Base-by-base conservation (phyloP, 441 rosid genomes). In the Francoa sonchifolia region DNA sequence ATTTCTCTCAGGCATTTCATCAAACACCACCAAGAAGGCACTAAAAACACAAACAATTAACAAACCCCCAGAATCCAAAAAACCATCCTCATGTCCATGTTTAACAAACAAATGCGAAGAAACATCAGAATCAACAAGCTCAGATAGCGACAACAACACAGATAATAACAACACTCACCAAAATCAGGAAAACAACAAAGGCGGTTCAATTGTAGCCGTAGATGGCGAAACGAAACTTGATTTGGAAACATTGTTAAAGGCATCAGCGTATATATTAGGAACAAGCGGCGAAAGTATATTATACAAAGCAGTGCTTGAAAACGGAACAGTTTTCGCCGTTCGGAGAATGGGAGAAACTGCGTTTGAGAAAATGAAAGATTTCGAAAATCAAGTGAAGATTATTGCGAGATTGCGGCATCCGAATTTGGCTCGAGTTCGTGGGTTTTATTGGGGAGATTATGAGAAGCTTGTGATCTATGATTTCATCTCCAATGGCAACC, bases 401-500 rank as follows among this genome's bases (percentile, higher is more conserved):
- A 61, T 82, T 5, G 77, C 83, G 2, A 89, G 65, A 48, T 21
- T 89, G 32, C 63, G 57, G 48, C 97, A 89, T 50, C 83, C 75
- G 0, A 81, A 89, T 64, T 41, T 89, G 59, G 88, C 82, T 5
- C 58, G 51, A 29, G 47, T 77, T 60, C 59, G 78, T n/a, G 97
- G 95, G 19, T 89, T 84, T 44, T 76, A 69, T 33, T 79, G 89
- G 94, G 95, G 76, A 8, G 58, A 57, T 0, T 71, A 72, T 45
- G 97, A 89, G 67, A 84, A 82, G 73, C 97, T 89, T 53, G 63
- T 84, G 4, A 70, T 84, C 58, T 79, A 65, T 34, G 92, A 89
- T 35, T 82, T 62, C 23, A 55, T 74, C 57, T 47, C 82, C 44
- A 72, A 77, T 48, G 94, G 95, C 67, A 77, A 59, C 69, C 68